Conservation (phyloP, 2,329 filamentous ascomycete species). For the Trichoderma sp. region DNA sequence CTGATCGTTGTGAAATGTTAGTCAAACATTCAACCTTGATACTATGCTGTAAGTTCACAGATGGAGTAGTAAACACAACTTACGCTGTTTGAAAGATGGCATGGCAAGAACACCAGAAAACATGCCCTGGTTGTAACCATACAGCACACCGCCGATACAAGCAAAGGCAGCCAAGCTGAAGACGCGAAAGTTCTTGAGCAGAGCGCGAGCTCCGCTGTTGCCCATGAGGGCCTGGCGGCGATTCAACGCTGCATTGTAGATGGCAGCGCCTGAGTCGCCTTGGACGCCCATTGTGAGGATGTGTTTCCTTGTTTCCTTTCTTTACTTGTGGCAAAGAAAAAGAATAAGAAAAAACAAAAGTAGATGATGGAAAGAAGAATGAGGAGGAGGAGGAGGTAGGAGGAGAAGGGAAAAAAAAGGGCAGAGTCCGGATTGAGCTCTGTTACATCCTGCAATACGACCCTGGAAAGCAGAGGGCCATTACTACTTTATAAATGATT, state of each 20-base stretch:
- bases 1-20: constrained; percentile 36
- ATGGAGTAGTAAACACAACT: constrained; percentile 32
- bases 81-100: constrained; percentile 56
- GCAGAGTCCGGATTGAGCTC: constrained; percentile 12
- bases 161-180: constrained; percentile 65
- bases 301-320: neutral
- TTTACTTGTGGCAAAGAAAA: neutral
- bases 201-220: constrained; percentile 53
- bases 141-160: constrained; percentile 64
- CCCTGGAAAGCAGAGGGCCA: constrained; percentile 18
- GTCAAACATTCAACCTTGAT: constrained; percentile 50
- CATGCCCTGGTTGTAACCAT: constrained; percentile 74
- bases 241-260: constrained; percentile 56
- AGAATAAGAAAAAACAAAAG: neutral
- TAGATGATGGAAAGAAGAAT: neutral
- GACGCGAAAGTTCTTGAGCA: constrained; percentile 64
- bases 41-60: neutral
- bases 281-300: constrained; percentile 30
- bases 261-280: constrained; percentile 26
- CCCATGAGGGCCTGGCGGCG: constrained; percentile 60
- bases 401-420: constrained; percentile 1
- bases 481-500: constrained; percentile 27
- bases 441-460: constrained; percentile 25
- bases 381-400: neutral
- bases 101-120: constrained; percentile 64